Percentiles rank a stretch among this genome's conserved stretches.
Evolutionary conservation across 192 early-diverging fungal genomes (phyloP).

Genomic region (Coemansia sp.): DNA sequence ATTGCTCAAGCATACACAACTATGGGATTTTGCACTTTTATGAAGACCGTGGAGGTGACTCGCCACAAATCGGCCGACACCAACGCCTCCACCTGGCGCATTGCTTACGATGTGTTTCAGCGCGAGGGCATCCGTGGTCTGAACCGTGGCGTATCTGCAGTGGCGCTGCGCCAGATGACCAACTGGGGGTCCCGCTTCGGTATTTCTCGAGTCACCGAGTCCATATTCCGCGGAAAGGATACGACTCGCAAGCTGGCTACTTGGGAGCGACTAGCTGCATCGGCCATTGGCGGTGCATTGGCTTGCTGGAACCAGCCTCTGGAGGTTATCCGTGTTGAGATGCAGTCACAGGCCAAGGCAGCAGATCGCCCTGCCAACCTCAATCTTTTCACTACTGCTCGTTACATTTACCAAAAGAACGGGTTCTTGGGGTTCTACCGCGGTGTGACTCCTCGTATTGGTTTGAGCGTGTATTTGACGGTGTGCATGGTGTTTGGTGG

Average conservation of each 20-base stretch:
- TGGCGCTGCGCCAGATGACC: conserved; percentile 93
- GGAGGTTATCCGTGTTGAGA: conserved; percentile 98
- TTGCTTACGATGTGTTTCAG: conserved; percentile 87
- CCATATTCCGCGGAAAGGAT: conserved; percentile 59
- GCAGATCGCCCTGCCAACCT: conserved; percentile 88
- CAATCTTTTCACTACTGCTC: conserved; percentile 78
- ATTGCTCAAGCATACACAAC: conserved; percentile 95
- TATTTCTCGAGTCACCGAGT: conserved; percentile 71
- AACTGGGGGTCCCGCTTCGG: conserved; percentile 99
- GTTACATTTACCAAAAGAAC: conserved; percentile 89
- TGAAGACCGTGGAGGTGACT: conserved; percentile 99
- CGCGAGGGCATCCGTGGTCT: conserved; percentile 93
- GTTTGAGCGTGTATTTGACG: conserved; percentile 77
- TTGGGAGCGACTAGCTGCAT: conserved; percentile 57
- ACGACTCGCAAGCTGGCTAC: conserved; percentile 59
- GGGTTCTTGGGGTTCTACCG: conserved; percentile 92
- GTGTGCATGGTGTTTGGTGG: conserved; percentile 88
- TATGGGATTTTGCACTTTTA: conserved; percentile 99
- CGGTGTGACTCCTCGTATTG: conserved; percentile 76
- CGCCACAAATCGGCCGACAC: conserved; percentile 80
- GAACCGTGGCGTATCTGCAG: conserved; percentile 99
- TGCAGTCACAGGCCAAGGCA: conserved; percentile 93
- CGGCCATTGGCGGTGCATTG: conserved; percentile 83
- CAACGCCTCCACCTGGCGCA: conserved; percentile 70
- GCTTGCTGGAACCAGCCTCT: conserved; percentile 99